Evolutionary conservation across 192 early-diverging fungal genomes (phyloP), one percentile per base, ranked within the genome.

Genomic region (Mortierella antarctica): DNA sequence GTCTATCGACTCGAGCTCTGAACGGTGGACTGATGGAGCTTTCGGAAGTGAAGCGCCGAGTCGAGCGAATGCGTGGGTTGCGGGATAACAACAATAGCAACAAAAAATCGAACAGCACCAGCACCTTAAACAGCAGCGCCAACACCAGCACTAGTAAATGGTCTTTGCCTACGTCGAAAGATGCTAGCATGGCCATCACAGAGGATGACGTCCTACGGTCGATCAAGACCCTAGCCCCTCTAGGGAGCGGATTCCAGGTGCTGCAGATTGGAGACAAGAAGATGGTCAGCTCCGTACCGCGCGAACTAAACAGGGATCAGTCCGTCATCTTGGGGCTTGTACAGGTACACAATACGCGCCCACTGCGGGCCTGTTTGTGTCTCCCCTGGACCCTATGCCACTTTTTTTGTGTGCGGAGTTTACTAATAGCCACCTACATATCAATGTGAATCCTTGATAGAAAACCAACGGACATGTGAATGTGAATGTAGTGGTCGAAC

Each of bases 11-110:
- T 2, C 74, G 96, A 55, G 88, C 89, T 39, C 71, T 89, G 18
- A 98, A 97, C 77, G 97, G 97, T 8, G 97, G 97, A 4, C 83
- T 99, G 21, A 95, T 97, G 67, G 96, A 95, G 18, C 55, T 99
- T 8, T 87, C 84, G 11, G 96, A 97, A 53, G 83, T 99, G 47
- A 91, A 90, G 46, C 83, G 85, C 18, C 80, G 88, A 51, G 83
- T 99, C 5, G 91, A 93, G 41, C 75, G 82, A 13, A 90, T 90
- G 74, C 85, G 97, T 17, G 90, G 91, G 17, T 66, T 82, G 6
- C 58, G 65, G 45, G 63, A 67, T 23, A 53, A 17, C 17, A 55
- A 61, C 6, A 17, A 45, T 14, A 41, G 45, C 8, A 52, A 10
- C 48, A 61, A 21, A 17, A 21, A 31, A 31, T 3, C 11, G 14